phyloP scores from a whole-genome alignment of 208 protist species.

The Borovskyia barvae region DNA sequence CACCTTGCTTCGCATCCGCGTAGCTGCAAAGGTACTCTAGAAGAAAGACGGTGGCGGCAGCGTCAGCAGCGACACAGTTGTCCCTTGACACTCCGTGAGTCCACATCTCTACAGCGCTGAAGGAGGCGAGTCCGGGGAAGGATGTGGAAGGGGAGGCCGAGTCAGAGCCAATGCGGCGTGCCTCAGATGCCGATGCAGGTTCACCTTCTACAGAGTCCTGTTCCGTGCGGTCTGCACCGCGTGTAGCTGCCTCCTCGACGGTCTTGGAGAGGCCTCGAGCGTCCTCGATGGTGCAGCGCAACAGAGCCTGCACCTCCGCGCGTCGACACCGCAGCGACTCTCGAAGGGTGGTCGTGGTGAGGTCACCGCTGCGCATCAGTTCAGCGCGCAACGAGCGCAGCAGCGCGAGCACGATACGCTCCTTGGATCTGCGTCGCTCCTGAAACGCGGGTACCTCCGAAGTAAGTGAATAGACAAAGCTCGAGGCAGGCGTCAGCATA shows the following conservation, averaged over 20 bases:
- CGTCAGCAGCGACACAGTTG: slow-evolving; percentile 47
- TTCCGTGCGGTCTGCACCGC: slow-evolving; percentile 2
- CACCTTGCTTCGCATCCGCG: background rate
- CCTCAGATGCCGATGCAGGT: background rate
- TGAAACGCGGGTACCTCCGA: slow-evolving; percentile 39
- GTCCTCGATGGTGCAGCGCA: slow-evolving; percentile 41
- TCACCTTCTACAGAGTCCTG: slow-evolving; percentile 6
- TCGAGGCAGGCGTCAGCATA: slow-evolving; percentile 57
- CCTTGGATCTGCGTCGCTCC: slow-evolving; percentile 34
- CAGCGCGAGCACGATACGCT: slow-evolving; percentile 33
- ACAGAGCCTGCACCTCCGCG: slow-evolving; percentile 40
- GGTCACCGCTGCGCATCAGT: slow-evolving; percentile 38
- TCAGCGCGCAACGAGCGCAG: slow-evolving; percentile 46
- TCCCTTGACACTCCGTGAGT: slow-evolving; percentile 59
- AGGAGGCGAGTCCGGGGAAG: slow-evolving; percentile 57
- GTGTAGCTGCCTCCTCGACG: slow-evolving; percentile 14
- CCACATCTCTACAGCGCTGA: slow-evolving; percentile 71
- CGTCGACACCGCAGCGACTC: slow-evolving; percentile 59
- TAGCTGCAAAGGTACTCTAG: slow-evolving; percentile 39
- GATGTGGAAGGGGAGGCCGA: slow-evolving; percentile 13
- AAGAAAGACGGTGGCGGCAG: slow-evolving; percentile 54
- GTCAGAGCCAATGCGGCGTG: background rate
- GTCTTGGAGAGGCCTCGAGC: slow-evolving; percentile 14
- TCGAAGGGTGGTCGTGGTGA: slow-evolving; percentile 45
- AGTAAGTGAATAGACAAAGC: slow-evolving; percentile 54